phyloP scores from a whole-genome alignment of 768 basidiomycete species.

The Exidia glandulosa region DNA sequence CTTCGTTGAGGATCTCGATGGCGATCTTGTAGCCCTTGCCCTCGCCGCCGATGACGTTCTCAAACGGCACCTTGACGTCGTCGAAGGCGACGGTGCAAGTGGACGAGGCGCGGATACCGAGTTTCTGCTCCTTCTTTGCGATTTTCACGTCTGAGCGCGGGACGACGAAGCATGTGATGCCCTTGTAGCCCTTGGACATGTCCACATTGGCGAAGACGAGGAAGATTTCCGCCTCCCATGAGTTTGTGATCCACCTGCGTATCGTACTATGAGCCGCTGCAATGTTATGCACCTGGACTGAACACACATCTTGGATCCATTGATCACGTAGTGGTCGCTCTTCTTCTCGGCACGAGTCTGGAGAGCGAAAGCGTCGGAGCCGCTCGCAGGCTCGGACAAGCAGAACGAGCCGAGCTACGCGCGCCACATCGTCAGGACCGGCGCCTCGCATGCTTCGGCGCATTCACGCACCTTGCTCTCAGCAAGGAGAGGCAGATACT shows the following conservation, averaged over 20 bases:
- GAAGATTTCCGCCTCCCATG: conserved; percentile 80
- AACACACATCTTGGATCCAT: conserved; percentile 84
- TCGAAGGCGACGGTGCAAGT: conserved; percentile 94
- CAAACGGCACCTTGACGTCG: conserved; percentile 72
- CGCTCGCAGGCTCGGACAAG: conserved; percentile 83
- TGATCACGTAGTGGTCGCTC: conserved; percentile 75
- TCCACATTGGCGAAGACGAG: conserved; percentile 96
- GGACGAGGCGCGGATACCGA: conserved; percentile 92
- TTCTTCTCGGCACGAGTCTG: conserved; percentile 87
- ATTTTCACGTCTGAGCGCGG: conserved; percentile 96
- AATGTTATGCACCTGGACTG: background rate
- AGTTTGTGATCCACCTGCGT: conserved; percentile 83
- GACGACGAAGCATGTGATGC: conserved; percentile 94
- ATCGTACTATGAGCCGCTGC: conserved; percentile 26
- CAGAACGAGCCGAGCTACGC: conserved; percentile 89
- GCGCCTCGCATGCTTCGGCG: conserved; percentile 21
- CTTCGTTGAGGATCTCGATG: conserved; percentile 94
- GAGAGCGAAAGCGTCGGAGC: conserved; percentile 94
- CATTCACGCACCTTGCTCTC: conserved; percentile 63
- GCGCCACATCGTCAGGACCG: conserved; percentile 25
- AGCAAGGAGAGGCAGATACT: conserved; percentile 78
- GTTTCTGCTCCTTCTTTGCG: conserved; percentile 97
- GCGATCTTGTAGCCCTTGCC: conserved; percentile 95
- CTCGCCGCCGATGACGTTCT: conserved; percentile 85
- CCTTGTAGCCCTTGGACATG: conserved; percentile 93